Base-by-base conservation (phyloP, 495 filamentous ascomycete species). In the Daldinia grandis region DNA sequence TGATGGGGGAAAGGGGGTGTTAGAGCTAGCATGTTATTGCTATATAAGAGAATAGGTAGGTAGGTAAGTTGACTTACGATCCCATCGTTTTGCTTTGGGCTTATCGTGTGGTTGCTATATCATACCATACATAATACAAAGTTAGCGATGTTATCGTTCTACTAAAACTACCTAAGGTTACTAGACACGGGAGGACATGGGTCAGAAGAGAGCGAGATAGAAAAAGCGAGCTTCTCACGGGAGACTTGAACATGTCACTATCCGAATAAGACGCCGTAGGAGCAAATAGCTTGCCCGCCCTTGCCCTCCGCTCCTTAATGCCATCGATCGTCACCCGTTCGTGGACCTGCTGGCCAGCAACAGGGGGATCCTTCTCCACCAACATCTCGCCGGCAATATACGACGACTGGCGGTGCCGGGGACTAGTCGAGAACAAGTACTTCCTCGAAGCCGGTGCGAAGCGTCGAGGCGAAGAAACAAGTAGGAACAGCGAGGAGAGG, bases 211-310 rank as follows among this genome's bases (percentile, higher is more conserved):
- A n/a, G n/a, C n/a, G n/a, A n/a, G n/a, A n/a, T n/a, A n/a, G n/a
- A n/a, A 5, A 15, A 4, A 27, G 5, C 9, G 24, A 47, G 30
- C 25, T 68, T 65, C 85, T 71, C 75, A 88, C 89, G 60, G 88
- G 83, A 55, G 86, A 87, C 81, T 97, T 97, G 80, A 95, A 99
- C 83, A 92, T 89, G 64, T 93, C 91, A 79, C 90, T 93, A 78
- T 87, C 90, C 17, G 89, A 88, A 42, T 84, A 82, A 15, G 94
- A 91, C 31, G 95, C 95, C 49, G 92, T 85, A n/a, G 89, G 91
- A 35, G 88, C 90, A 60, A 87, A 84, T 38, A 95, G 81, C 64
- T 87, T 85, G 1, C 89, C 89, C 17, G 84, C 83, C 77, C 90
- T 93, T 56, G 84, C 86, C 40, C 95, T 85, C 74, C 92, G 82